Conservation (phyloP, 1,284 basidiomycete genomes). For the Coniferiporia sulphurascens region DNA sequence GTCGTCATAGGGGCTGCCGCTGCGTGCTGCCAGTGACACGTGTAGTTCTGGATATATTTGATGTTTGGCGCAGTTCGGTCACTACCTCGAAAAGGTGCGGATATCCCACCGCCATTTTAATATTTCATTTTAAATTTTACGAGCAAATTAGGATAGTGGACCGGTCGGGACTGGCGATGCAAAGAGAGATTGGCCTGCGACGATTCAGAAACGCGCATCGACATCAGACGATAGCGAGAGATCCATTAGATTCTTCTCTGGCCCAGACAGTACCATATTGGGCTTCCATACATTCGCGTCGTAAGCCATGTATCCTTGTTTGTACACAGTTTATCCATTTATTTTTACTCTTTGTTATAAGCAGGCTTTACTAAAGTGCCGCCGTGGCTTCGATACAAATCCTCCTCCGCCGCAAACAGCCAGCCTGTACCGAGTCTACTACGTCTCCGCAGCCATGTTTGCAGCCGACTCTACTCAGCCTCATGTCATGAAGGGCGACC, state of each 20-base stretch:
- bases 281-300: conserved; percentile 9
- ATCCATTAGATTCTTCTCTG: conserved; percentile 8
- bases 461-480: conserved; percentile 14
- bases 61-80: not conserved
- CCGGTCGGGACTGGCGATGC: not conserved
- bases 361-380: conserved; percentile 1
- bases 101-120: not conserved
- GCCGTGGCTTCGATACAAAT: conserved; percentile 12
- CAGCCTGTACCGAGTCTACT: not conserved
- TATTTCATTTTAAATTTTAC: conserved; percentile 5
- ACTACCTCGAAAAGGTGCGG: not conserved
- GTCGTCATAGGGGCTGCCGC: conserved; percentile 11
- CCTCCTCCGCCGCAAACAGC: not conserved
- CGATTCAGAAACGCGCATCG: not conserved
- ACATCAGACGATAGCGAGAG: conserved; percentile 16
- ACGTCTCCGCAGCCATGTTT: conserved; percentile 12
- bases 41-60: conserved; percentile 11
- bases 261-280: conserved; percentile 1
- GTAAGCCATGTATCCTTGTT: conserved; percentile 4
- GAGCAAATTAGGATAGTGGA: not conserved
- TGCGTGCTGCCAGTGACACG: conserved; percentile 5
- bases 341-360: conserved; percentile 11
- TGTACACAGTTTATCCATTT: conserved; percentile 8
- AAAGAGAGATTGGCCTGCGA: conserved; percentile 13
- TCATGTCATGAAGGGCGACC: conserved; percentile 18